Conservation (phyloP, 108 stramenopile genomes). For the Mediolabrus comicus region DNA sequence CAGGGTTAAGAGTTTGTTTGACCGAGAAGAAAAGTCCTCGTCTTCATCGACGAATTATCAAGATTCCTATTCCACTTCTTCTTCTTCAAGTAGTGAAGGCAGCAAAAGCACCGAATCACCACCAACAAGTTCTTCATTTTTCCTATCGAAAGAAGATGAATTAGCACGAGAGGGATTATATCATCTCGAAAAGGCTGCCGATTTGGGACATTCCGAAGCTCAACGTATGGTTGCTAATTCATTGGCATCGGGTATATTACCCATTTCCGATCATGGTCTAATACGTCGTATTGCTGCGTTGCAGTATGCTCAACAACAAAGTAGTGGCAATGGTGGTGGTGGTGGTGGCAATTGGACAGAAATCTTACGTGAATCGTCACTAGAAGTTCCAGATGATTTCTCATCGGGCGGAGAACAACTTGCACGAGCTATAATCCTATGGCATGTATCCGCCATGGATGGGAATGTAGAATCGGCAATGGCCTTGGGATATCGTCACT, state of each 20-base stretch:
- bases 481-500: conserved; percentile 42
- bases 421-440: conserved; percentile 60
- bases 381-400: conserved; percentile 56
- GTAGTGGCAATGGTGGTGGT: background rate
- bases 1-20: conserved; percentile 22
- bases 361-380: conserved; percentile 31
- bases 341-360: conserved; percentile 26
- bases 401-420: conserved; percentile 47
- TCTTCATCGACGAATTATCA: background rate
- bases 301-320: conserved; percentile 10
- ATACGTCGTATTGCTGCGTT: conserved; percentile 35
- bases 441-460: conserved; percentile 59
- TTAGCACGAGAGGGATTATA: conserved; percentile 36
- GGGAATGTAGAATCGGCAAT: conserved; percentile 84
- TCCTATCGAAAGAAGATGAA: conserved; percentile 29
- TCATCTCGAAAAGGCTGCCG: conserved; percentile 66
- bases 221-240: conserved; percentile 74
- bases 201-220: conserved; percentile 74
- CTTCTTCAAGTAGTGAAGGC: background rate
- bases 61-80: background rate
- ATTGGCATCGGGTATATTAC: conserved; percentile 73
- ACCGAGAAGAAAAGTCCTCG: background rate
- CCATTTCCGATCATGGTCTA: conserved; percentile 50
- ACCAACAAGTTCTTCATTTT: background rate
- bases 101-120: too few relatives aligned